Percentiles rank a stretch among this genome's conserved stretches.
These are phyloP conservation scores for Xylaria sp. DNA, from an alignment of 2,329 filamentous ascomycete species.

Conservation along the genomic window DNA sequence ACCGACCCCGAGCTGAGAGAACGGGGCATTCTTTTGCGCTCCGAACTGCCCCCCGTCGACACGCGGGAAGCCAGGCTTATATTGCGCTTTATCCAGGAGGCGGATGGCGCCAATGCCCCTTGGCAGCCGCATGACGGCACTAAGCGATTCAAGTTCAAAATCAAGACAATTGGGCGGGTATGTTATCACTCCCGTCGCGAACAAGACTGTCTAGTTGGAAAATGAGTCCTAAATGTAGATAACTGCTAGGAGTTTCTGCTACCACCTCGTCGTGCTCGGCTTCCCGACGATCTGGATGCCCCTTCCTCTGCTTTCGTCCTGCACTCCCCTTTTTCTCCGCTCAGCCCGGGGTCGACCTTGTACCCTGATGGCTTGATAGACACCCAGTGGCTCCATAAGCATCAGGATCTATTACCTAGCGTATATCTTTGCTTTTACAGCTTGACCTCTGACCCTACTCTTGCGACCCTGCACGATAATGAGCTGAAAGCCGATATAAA, in stretches of 20 bases:
- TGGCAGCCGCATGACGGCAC: constrained; percentile 72
- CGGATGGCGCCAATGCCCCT: constrained; percentile 72
- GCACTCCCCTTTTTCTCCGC: constrained; percentile 91
- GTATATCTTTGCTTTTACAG: constrained; percentile 84
- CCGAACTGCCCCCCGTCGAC: constrained; percentile 75
- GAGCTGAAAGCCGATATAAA: constrained; percentile 89
- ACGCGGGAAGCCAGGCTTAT: constrained; percentile 73
- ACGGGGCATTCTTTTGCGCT: constrained; percentile 71
- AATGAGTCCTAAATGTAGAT: constrained; percentile 28
- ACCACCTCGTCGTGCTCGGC: constrained; percentile 66
- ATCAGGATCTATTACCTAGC: constrained; percentile 85
- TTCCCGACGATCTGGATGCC: constrained; percentile 63
- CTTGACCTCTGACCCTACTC: constrained; percentile 77
- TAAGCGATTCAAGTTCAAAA: constrained; percentile 70
- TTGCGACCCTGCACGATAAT: constrained; percentile 84
- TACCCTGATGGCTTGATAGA: constrained; percentile 93
- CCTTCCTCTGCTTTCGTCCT: constrained; percentile 66
- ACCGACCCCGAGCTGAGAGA: constrained; percentile 65
- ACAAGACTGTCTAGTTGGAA: not conserved
- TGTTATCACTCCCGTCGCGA: constrained; percentile 53
- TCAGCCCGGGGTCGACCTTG: constrained; percentile 82
- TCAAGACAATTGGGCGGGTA: constrained; percentile 85
- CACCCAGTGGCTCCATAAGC: constrained; percentile 85
- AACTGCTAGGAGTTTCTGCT: constrained; percentile 62
- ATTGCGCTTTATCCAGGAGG: constrained; percentile 71